Percentiles rank a stretch among this genome's conserved stretches.
These are phyloP conservation scores for Polychaeton citri DNA, from an alignment of 2,329 filamentous ascomycete genomes.

Conservation along the genomic window DNA sequence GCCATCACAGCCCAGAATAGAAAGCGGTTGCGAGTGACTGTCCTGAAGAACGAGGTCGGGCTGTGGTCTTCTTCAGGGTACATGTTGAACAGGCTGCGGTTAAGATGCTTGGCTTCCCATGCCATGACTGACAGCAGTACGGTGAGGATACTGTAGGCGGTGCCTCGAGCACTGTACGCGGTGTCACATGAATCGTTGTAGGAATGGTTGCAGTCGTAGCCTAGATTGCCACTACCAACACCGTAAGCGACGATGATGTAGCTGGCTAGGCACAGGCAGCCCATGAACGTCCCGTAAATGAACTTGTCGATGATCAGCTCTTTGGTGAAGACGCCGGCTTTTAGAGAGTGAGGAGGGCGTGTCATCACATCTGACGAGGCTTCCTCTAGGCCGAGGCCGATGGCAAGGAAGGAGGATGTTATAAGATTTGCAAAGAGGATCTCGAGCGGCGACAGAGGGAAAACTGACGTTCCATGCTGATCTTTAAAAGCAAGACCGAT, in stretches of 20 bases:
- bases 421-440: conserved; percentile 37
- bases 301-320: conserved; percentile 36
- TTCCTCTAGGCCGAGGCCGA: conserved; percentile 34
- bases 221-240: conserved; percentile 28
- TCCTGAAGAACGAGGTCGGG: conserved; percentile 22
- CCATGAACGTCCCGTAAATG: conserved; percentile 35
- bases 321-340: conserved; percentile 30
- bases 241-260: conserved; percentile 33
- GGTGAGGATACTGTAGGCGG: conserved; percentile 32
- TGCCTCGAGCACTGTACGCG: conserved; percentile 32
- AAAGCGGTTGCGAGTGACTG: conserved; percentile 21
- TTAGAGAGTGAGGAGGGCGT: conserved; percentile 30
- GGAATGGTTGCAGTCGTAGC: conserved; percentile 30
- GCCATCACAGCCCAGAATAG: conserved; percentile 28
- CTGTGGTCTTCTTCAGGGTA: conserved; percentile 22
- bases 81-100: conserved; percentile 32
- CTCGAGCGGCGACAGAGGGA: conserved; percentile 33
- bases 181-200: conserved; percentile 29
- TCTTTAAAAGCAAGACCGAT: conserved; percentile 35
- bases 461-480: conserved; percentile 28
- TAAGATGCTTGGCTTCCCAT: conserved; percentile 35
- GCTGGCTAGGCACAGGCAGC: conserved; percentile 29
- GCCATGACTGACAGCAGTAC: conserved; percentile 33
- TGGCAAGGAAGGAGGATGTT: conserved; percentile 34
- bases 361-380: conserved; percentile 33